phyloP scores from a whole-genome alignment of 257 asterid species.

The Gentiana straminea region DNA sequence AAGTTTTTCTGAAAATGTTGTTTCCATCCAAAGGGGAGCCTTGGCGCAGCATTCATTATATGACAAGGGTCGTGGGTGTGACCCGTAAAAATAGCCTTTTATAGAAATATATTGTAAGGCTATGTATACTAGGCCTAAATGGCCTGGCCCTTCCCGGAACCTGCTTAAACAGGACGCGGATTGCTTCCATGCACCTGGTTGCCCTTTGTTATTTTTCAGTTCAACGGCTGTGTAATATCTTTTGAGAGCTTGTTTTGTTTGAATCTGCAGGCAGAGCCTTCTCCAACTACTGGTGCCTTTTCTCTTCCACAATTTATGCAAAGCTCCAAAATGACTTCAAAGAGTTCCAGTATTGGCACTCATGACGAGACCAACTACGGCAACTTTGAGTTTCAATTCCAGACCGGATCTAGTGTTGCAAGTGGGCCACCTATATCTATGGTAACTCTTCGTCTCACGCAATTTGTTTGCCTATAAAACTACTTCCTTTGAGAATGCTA shows the following conservation, averaged over 20 bases:
- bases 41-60: too few relatives aligned
- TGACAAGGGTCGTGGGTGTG: too few relatives aligned
- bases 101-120: too few relatives aligned
- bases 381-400: slow-evolving; percentile 83
- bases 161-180: too few relatives aligned
- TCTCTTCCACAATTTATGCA: slow-evolving; percentile 61
- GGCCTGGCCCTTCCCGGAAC: too few relatives aligned
- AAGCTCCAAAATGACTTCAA: slow-evolving; percentile 35
- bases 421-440: slow-evolving; percentile 39
- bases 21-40: too few relatives aligned
- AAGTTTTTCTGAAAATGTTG: too few relatives aligned
- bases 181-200: background rate
- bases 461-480: background rate
- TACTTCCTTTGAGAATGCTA: background rate
- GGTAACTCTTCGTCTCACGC: slow-evolving; percentile 27
- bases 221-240: background rate
- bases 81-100: too few relatives aligned
- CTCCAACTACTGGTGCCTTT: slow-evolving; percentile 91
- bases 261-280: slow-evolving; percentile 75
- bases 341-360: slow-evolving; percentile 20
- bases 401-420: slow-evolving; percentile 42
- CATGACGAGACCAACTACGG: slow-evolving; percentile 28
- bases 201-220: background rate
- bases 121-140: too few relatives aligned
- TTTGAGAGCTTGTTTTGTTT: slow-evolving; percentile 8